These are phyloP conservation scores for Pythium apleroticum DNA, from an alignment of 352 stramenopile genomes.

Conservation along the genomic window DNA sequence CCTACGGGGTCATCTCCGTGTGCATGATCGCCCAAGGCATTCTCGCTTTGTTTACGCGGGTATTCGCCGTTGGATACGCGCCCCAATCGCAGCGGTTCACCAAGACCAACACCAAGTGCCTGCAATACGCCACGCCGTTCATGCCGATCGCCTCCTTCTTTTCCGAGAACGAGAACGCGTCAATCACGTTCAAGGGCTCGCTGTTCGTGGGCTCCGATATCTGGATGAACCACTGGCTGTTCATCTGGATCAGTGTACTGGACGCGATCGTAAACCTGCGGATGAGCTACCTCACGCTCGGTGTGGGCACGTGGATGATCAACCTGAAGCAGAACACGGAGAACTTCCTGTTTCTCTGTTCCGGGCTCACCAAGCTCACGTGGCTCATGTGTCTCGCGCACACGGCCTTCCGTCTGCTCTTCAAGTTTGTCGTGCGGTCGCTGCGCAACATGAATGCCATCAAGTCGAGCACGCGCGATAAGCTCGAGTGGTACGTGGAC, in stretches of 20 bases:
- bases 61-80: slow-evolving; percentile 42
- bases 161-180: slow-evolving; percentile 38
- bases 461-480: slow-evolving; percentile 31
- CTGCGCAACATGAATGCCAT: slow-evolving; percentile 45
- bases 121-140: slow-evolving; percentile 46
- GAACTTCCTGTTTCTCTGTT: slow-evolving; percentile 63
- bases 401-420: slow-evolving; percentile 29
- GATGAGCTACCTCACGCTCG: slow-evolving; percentile 49
- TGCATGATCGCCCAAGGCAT: slow-evolving; percentile 48
- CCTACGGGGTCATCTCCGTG: slow-evolving; percentile 52
- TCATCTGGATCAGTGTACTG: slow-evolving; percentile 54
- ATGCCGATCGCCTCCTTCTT: slow-evolving; percentile 39
- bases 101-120: slow-evolving; percentile 24
- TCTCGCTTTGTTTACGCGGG: slow-evolving; percentile 43
- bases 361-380: slow-evolving; percentile 50
- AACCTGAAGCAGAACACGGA: slow-evolving; percentile 45
- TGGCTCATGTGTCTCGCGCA: slow-evolving; percentile 66
- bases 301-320: slow-evolving; percentile 64
- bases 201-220: slow-evolving; percentile 58
- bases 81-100: slow-evolving; percentile 39
- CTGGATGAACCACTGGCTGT: slow-evolving; percentile 76
- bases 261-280: slow-evolving; percentile 50
- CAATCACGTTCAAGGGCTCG: slow-evolving; percentile 55
- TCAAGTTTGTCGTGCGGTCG: slow-evolving; percentile 41
- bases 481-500: slow-evolving; percentile 61